These are phyloP conservation scores for Malassezia vespertilionis DNA, from an alignment of 1,284 basidiomycete genomes.

Conservation along the genomic window DNA sequence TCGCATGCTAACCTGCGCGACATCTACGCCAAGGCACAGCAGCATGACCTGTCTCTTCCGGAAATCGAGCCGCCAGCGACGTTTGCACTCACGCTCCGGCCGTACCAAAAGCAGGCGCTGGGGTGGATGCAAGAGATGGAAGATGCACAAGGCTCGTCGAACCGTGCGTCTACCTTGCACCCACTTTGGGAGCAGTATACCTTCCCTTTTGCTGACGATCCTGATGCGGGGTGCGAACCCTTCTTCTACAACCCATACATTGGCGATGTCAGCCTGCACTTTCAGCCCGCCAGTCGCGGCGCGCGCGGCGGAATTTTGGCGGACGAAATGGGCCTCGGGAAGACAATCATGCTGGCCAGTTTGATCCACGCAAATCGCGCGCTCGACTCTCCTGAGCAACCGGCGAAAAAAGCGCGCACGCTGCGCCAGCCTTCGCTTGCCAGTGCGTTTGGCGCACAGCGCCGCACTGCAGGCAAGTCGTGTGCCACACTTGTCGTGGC, in stretches of 20 bases:
- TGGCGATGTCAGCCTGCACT: slow-evolving; percentile 81
- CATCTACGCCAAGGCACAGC: slow-evolving; percentile 57
- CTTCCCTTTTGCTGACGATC: slow-evolving; percentile 18
- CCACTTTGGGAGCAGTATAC: slow-evolving; percentile 83
- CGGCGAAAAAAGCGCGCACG: slow-evolving; percentile 7
- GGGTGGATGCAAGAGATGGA: slow-evolving; percentile 92
- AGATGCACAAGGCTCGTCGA: slow-evolving; percentile 29
- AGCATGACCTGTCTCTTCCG: slow-evolving; percentile 63
- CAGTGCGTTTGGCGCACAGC: slow-evolving; percentile 24
- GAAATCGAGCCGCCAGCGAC: slow-evolving; percentile 71
- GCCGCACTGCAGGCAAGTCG: slow-evolving; percentile 17
- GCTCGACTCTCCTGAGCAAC: neutral
- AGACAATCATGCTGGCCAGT: slow-evolving; percentile 89
- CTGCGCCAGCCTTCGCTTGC: slow-evolving; percentile 30
- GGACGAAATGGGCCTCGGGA: slow-evolving; percentile 77
- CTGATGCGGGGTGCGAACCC: slow-evolving; percentile 20
- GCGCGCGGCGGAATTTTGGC: slow-evolving; percentile 78
- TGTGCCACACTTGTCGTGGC: slow-evolving; percentile 74
- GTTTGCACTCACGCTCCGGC: slow-evolving; percentile 66
- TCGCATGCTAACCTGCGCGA: slow-evolving; percentile 24
- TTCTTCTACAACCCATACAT: slow-evolving; percentile 48
- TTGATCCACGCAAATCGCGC: slow-evolving; percentile 65
- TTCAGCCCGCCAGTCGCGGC: slow-evolving; percentile 68
- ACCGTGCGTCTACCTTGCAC: slow-evolving; percentile 58
- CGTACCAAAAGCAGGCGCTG: slow-evolving; percentile 88